phyloP scores from a whole-genome alignment of 2,329 filamentous ascomycete species.

The Apiospora saccharicola region DNA sequence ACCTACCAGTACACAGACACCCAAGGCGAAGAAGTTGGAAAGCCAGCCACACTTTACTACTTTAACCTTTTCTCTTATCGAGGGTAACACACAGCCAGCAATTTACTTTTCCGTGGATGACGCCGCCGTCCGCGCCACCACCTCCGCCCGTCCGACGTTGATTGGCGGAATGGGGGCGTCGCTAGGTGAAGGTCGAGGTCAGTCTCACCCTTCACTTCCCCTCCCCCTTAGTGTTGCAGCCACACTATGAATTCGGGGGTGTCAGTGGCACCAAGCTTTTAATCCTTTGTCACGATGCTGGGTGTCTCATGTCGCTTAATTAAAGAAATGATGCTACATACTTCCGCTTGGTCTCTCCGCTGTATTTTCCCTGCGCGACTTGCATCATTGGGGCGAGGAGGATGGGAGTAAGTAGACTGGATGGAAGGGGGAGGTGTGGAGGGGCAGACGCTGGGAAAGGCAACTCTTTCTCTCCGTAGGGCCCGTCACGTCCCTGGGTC shows the following conservation, averaged over 20 bases:
- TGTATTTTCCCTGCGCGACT: not conserved
- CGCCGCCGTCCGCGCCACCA: constrained; percentile 3
- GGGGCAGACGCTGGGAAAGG: not conserved
- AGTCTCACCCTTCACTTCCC: not conserved
- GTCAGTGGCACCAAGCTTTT: not conserved
- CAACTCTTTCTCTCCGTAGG: not conserved
- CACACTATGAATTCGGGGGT: not conserved
- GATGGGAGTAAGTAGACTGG: not conserved
- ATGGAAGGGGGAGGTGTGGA: too few species aligned
- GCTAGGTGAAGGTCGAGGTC: constrained; percentile 13
- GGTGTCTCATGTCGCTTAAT: constrained; percentile 1
- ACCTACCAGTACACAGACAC: too few species aligned
- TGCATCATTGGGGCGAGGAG: not conserved
- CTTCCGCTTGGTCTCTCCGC: not conserved
- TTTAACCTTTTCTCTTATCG: not conserved
- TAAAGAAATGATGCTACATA: not conserved
- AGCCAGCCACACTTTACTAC: constrained; percentile 10
- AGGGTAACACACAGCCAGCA: not conserved
- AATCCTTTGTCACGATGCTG: not conserved
- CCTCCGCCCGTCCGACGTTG: not conserved
- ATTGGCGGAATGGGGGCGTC: not conserved
- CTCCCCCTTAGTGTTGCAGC: not conserved
- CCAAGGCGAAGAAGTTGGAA: not conserved
- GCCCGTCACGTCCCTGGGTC: constrained; percentile 5
- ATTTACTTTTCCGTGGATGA: constrained; percentile 12